A percentile compares a stretch with the other conserved stretches of the same genome.
phyloP scores from a whole-genome alignment of 257 asterid species.

The Forsythia suspensa region DNA sequence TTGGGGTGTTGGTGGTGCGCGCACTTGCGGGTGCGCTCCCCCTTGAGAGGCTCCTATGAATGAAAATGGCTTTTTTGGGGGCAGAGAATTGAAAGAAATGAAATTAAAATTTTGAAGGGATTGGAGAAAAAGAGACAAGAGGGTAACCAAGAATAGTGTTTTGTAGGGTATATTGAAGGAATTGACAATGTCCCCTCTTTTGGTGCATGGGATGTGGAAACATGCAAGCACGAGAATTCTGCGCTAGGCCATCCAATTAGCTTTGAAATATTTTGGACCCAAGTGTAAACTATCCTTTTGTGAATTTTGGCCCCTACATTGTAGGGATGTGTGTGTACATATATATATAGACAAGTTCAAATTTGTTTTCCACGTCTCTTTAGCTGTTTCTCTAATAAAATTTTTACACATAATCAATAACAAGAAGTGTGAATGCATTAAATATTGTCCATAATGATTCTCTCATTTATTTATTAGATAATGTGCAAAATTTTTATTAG shows the following conservation, averaged over 20 bases:
- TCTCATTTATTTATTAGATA: too few species aligned
- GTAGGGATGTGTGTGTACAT: too few species aligned
- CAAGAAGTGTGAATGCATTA: too few species aligned
- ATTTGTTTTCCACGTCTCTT: too few species aligned
- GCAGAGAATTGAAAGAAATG: conserved; percentile 31
- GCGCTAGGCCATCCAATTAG: conserved; percentile 19
- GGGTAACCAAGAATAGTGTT: conserved; percentile 32
- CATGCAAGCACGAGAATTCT: conserved; percentile 17
- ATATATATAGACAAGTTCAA: too few species aligned
- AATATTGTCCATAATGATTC: too few species aligned
- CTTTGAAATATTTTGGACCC: background rate
- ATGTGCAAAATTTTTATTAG: too few species aligned
- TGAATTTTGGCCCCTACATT: background rate
- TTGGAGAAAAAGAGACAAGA: conserved; percentile 28
- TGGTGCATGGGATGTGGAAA: conserved; percentile 24
- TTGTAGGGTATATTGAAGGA: conserved; percentile 3
- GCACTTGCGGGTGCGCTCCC: conserved; percentile 52
- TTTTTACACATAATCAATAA: too few species aligned
- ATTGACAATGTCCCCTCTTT: conserved; percentile 42
- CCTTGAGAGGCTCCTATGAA: conserved; percentile 22
- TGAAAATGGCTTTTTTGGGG: conserved; percentile 29
- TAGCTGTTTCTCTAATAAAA: too few species aligned
- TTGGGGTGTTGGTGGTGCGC: conserved; percentile 33
- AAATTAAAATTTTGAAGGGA: conserved; percentile 26
- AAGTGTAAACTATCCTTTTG: background rate